Percentiles rank a stretch among this genome's conserved stretches.
Conservation (phyloP, 148 eudicot genomes). For the Silene uniflora region DNA sequence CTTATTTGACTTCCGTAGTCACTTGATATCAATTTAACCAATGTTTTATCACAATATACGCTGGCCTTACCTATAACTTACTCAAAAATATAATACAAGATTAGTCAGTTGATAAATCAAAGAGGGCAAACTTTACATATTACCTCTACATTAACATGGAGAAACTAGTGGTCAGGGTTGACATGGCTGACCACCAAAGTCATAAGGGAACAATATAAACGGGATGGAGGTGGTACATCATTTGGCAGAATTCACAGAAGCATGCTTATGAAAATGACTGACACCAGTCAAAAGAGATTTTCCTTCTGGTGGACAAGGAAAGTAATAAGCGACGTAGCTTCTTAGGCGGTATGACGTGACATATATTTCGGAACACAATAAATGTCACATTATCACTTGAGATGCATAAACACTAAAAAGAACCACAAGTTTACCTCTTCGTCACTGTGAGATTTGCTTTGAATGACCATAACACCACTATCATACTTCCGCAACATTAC, state of each 20-base stretch:
- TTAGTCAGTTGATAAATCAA: not conserved
- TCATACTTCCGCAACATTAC: slow-evolving; percentile 91
- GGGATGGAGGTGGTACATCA: not conserved
- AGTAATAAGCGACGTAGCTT: slow-evolving; percentile 5
- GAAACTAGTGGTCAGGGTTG: not conserved
- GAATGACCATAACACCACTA: slow-evolving; percentile 94
- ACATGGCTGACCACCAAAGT: not conserved
- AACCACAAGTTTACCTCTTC: slow-evolving; percentile 55
- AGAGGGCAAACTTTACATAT: not conserved
- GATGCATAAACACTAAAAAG: not conserved
- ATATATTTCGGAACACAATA: not conserved
- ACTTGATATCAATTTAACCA: not conserved
- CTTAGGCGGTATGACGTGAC: not conserved
- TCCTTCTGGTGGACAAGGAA: not conserved
- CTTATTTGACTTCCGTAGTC: not conserved
- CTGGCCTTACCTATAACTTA: too few species aligned
- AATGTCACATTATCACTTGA: slow-evolving; percentile 1
- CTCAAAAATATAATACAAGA: not conserved
- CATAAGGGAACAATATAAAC: not conserved
- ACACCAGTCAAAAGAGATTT: not conserved
- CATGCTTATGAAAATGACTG: not conserved
- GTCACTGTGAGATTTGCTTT: slow-evolving; percentile 81
- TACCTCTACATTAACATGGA: not conserved
- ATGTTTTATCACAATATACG: not conserved
- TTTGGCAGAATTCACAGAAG: not conserved